Percentiles rank a stretch among this genome's conserved stretches.
Conservation (phyloP, 306 rosid species). For the Prosopis cineraria region DNA sequence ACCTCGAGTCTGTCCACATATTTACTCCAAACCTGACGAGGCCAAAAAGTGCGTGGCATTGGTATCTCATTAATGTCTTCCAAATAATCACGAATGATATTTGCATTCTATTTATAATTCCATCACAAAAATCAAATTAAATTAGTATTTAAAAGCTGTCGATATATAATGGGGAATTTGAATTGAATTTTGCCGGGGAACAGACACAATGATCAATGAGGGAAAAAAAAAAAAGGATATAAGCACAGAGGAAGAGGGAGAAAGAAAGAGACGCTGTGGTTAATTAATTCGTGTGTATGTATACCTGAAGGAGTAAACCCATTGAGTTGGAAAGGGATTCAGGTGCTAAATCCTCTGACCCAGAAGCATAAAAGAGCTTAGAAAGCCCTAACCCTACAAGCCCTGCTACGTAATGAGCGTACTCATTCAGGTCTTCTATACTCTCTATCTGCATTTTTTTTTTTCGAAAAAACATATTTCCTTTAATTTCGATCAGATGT, state of each 20-base stretch:
- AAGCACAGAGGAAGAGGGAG: too few relatives aligned
- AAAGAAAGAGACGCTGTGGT: too few relatives aligned
- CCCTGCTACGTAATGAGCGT: slow-evolving; percentile 74
- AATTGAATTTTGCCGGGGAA: too few relatives aligned
- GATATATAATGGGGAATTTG: too few relatives aligned
- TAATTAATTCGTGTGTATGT: too few relatives aligned
- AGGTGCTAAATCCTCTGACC: slow-evolving; percentile 51
- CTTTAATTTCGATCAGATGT: too few relatives aligned
- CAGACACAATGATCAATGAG: too few relatives aligned
- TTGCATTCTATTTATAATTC: slow-evolving; percentile 59
- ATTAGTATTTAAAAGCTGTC: neutral
- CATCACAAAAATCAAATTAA: neutral
- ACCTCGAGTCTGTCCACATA: slow-evolving; percentile 67
- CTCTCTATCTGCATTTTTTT: slow-evolving; percentile 57
- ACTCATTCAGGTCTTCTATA: slow-evolving; percentile 61
- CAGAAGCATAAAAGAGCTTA: slow-evolving; percentile 66
- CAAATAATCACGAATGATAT: slow-evolving; percentile 70
- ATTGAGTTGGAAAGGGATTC: slow-evolving; percentile 60
- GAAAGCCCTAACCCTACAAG: slow-evolving; percentile 71
- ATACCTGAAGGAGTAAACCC: slow-evolving; percentile 80
- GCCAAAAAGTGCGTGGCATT: slow-evolving; percentile 74
- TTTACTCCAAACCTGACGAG: slow-evolving; percentile 66
- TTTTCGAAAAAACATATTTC: neutral
- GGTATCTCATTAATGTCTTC: slow-evolving; percentile 78
- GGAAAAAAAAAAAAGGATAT: too few relatives aligned